Evolutionary conservation across 352 stramenopile genomes (phyloP), one percentile per base, ranked within the genome.

Genomic region (Globisporangium uncinulatum): DNA sequence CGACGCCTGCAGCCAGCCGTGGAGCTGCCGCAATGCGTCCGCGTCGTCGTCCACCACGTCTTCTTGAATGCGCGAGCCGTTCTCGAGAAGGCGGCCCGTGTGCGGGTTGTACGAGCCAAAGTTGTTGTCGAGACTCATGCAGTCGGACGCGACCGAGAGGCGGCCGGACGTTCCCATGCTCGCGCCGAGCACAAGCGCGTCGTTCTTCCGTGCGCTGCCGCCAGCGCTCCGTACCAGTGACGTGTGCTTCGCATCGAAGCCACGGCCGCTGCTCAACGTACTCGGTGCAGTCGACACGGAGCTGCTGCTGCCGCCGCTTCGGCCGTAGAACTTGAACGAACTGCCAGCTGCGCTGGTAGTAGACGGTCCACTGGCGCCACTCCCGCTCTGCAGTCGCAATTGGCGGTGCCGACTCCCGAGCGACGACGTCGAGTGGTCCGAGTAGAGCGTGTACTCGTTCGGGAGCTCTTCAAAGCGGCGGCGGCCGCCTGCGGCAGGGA

Each of bases 81-180:
- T 69, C 20, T 83, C 74, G 36, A 81, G 69, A 32, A 79, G 66
- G 41, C 70, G 59, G 5, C 59, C 61, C 3, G 54, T 62, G 51
- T 71, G 67, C 31, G 71, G 75, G 65, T 90, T 88, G 57, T 79
- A 67, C 55, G 77, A 88, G 14, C 77, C 76, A 39, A 79, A 83
- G 63, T 91, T 88, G 50, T 79, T 85, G 61, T 91, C 80, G 32
- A 91, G 63, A 54, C 80, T 91, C 67, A 87, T 71, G 58, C 80
- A 76, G 54, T 88, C 78, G 36, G 80, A 86, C 49, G 59, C 58
- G 11, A 69, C 58, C 14, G 78, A 88, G 20, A 59, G 47, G 10
- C 75, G 69, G 34, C 74, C 54, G 21, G 76, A 75, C 61, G 71
- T 85, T 39, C 70, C 67, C n/a, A 60, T 69, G 53, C 58, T 75